A percentile compares a stretch with the other conserved stretches of the same genome.
phyloP scores from a whole-genome alignment of 2,329 filamentous ascomycete genomes.

The Cytospora piceae region DNA sequence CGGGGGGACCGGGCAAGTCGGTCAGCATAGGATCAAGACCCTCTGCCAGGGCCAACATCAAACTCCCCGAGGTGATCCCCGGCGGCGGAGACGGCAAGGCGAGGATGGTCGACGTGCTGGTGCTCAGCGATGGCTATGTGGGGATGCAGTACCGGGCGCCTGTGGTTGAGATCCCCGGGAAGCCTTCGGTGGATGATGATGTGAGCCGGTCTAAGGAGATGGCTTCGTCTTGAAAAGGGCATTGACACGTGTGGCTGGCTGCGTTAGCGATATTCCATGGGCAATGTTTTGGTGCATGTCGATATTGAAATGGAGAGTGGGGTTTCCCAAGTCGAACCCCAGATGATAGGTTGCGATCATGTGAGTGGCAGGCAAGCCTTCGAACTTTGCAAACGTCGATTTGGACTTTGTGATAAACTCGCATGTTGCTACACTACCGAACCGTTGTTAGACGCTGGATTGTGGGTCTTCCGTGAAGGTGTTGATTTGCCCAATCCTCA shows the following conservation, averaged over 20 bases:
- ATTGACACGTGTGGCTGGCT: background rate
- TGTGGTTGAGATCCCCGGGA: constrained; percentile 56
- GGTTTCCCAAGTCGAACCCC: background rate
- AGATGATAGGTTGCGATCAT: no score
- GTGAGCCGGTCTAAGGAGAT: constrained; percentile 48
- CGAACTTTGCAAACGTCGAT: no score
- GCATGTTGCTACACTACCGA: no score
- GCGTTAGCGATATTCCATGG: background rate
- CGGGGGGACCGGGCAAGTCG: constrained; percentile 34
- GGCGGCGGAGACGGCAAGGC: constrained; percentile 44
- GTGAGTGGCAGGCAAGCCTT: no score
- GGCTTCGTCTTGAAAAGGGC: constrained; percentile 15
- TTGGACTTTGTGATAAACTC: no score
- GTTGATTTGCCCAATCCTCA: no score
- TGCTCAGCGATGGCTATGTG: constrained; percentile 87
- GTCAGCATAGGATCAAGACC: constrained; percentile 51
- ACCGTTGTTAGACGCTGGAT: no score
- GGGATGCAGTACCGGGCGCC: constrained; percentile 64
- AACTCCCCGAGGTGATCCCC: constrained; percentile 54
- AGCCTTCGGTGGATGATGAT: constrained; percentile 53
- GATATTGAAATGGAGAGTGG: background rate
- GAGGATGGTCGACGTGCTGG: constrained; percentile 71
- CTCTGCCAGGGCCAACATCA: constrained; percentile 60
- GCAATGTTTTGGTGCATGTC: background rate
- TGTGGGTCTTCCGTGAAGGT: no score